Evolutionary conservation across 805 yeast genomes (phyloP).

Genomic region (Pachysolen tannophilus): DNA sequence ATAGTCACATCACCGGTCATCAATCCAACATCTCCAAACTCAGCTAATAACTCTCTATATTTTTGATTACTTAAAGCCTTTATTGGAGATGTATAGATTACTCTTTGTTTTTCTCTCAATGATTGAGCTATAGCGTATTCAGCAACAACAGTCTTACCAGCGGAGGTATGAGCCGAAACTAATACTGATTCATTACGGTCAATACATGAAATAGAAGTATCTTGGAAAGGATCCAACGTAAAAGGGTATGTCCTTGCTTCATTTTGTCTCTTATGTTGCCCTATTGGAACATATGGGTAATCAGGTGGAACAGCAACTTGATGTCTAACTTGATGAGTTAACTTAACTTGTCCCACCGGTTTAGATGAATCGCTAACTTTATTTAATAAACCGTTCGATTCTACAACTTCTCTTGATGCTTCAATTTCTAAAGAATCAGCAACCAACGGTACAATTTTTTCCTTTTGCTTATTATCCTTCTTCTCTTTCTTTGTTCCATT

Average conservation of each 20-base stretch:
- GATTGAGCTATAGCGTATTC: slow-evolving; percentile 96
- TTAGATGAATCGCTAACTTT: slow-evolving; percentile 27
- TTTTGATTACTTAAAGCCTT: slow-evolving; percentile 93
- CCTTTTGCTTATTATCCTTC: slow-evolving; percentile 18
- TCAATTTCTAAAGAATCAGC: slow-evolving; percentile 85
- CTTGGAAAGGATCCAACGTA: slow-evolving; percentile 94
- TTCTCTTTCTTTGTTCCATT: slow-evolving; percentile 21
- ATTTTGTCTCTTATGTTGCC: slow-evolving; percentile 67
- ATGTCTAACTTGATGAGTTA: slow-evolving; percentile 92
- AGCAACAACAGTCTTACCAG: slow-evolving; percentile 96
- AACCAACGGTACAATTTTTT: slow-evolving; percentile 60
- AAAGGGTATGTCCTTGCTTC: slow-evolving; percentile 93
- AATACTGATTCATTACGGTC: slow-evolving; percentile 91
- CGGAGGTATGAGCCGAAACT: slow-evolving; percentile 96
- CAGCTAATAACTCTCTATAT: slow-evolving; percentile 84
- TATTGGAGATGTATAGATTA: slow-evolving; percentile 91
- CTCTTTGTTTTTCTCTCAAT: slow-evolving; percentile 84
- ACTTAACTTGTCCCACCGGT: slow-evolving; percentile 41
- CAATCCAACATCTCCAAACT: slow-evolving; percentile 93
- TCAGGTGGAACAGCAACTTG: slow-evolving; percentile 96
- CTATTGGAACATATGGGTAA: slow-evolving; percentile 80
- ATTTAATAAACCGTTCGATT: slow-evolving; percentile 61
- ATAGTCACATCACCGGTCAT: slow-evolving; percentile 99
- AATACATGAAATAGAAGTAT: slow-evolving; percentile 91
- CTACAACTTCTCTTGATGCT: slow-evolving; percentile 83